phyloP scores from a whole-genome alignment of 257 asterid species.

The Gardenia jasminoides region DNA sequence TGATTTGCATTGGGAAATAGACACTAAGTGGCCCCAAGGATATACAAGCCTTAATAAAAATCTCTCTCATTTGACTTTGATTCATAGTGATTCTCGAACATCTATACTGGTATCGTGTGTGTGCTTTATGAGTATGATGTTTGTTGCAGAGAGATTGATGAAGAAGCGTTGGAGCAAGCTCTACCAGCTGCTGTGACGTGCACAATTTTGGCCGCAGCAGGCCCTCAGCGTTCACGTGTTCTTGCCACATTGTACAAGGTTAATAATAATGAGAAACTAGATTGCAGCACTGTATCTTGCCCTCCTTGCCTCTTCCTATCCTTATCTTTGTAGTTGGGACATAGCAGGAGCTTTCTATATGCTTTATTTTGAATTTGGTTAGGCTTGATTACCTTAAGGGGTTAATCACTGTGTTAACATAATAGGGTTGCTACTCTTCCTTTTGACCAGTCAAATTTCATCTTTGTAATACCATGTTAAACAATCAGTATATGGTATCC shows the following conservation, averaged over 20 bases:
- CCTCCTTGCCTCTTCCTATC: neutral
- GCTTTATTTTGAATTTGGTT: neutral
- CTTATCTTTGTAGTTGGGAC: neutral
- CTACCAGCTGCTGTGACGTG: slow-evolving; percentile 89
- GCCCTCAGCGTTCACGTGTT: slow-evolving; percentile 94
- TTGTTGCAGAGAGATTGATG: slow-evolving; percentile 74
- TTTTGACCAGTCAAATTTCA: neutral
- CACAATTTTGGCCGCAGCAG: slow-evolving; percentile 96
- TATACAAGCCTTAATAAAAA: too few relatives aligned
- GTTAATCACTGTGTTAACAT: neutral
- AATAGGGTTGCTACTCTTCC: neutral
- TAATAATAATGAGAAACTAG: neutral
- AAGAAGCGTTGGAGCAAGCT: slow-evolving; percentile 91
- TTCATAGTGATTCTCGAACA: neutral
- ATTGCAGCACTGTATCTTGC: neutral
- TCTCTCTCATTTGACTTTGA: neutral
- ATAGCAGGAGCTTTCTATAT: neutral
- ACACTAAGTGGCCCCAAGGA: neutral
- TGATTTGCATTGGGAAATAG: neutral
- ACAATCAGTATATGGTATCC: neutral
- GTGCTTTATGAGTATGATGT: neutral
- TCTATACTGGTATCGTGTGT: neutral
- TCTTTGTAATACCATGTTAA: neutral
- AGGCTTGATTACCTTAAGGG: neutral
- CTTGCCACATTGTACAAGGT: slow-evolving; percentile 98